A percentile compares a stretch with the other conserved stretches of the same genome.
Conservation (phyloP, 2,329 filamentous ascomycete genomes). For the Aspergillus amoenus region DNA sequence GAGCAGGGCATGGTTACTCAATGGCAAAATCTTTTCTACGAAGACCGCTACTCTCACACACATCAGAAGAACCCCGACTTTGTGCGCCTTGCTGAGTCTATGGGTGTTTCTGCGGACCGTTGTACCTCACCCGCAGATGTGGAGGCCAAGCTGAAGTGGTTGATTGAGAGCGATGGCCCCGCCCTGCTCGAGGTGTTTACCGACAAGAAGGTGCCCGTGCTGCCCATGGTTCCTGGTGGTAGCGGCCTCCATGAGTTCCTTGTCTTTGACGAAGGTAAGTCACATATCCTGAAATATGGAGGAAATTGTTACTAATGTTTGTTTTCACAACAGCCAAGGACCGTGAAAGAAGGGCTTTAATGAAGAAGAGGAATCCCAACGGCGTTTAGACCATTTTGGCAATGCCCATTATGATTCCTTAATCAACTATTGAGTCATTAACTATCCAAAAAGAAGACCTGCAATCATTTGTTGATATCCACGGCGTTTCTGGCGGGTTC, state of each 20-base stretch:
- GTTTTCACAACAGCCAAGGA: constrained; percentile 58
- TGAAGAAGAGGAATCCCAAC: constrained; percentile 58
- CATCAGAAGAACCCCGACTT: constrained; percentile 97
- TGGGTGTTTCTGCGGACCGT: constrained; percentile 76
- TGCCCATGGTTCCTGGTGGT: constrained; percentile 94
- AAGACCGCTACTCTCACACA: constrained; percentile 87
- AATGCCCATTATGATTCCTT: constrained; percentile 23
- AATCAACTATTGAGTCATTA: constrained; percentile 20
- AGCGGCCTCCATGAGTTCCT: constrained; percentile 89
- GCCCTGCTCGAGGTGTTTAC: constrained; percentile 89
- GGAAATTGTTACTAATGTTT: constrained; percentile 12
- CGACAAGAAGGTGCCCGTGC: constrained; percentile 76
- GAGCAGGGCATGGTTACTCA: constrained; percentile 99
- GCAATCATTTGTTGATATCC: constrained; percentile 41
- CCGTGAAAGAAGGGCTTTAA: constrained; percentile 64
- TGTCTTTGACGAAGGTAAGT: constrained; percentile 75
- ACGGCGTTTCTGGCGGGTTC: constrained; percentile 41
- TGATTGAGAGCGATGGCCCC: constrained; percentile 86
- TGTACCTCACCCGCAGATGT: constrained; percentile 75
- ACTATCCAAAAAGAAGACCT: constrained; percentile 18
- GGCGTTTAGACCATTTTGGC: constrained; percentile 19
- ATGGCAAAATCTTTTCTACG: constrained; percentile 97
- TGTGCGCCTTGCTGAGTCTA: constrained; percentile 86
- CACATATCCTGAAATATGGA: neutral
- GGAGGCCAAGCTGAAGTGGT: constrained; percentile 76